Percentiles rank a stretch among this genome's conserved stretches.
These are phyloP conservation scores for Ligustrum vulgare DNA, from an alignment of 257 asterid genomes.

Conservation along the genomic window DNA sequence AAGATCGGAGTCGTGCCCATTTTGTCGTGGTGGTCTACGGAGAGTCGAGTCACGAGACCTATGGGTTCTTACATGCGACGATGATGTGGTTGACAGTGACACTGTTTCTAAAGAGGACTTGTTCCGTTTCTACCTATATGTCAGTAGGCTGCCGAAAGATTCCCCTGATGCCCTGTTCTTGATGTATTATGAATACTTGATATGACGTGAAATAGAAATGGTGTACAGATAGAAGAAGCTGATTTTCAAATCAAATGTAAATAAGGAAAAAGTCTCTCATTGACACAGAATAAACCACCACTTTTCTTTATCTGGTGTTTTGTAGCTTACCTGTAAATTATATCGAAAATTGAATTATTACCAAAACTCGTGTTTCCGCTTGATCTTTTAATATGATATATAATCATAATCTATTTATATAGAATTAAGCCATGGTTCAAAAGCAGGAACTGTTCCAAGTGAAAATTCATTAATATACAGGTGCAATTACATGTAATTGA, in stretches of 20 bases:
- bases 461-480: constrained; percentile 18
- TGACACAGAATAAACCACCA: constrained; percentile 32
- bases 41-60: constrained; percentile 55
- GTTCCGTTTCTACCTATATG: constrained; percentile 41
- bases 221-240: constrained; percentile 33
- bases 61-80: constrained; percentile 53
- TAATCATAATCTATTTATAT: constrained; percentile 12
- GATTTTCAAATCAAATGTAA: constrained; percentile 38
- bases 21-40: constrained; percentile 53
- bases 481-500: constrained; percentile 27
- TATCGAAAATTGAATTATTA: background rate
- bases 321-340: constrained; percentile 12
- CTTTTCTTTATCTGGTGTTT: constrained; percentile 30
- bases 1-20: constrained; percentile 55
- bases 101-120: constrained; percentile 40
- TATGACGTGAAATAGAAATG: constrained; percentile 25
- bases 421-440: background rate
- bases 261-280: constrained; percentile 24
- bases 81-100: constrained; percentile 47
- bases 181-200: constrained; percentile 48
- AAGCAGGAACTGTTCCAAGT: constrained; percentile 2
- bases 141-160: constrained; percentile 47
- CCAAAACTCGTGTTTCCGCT: background rate
- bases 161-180: constrained; percentile 47
- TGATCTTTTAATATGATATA: constrained; percentile 12